These are phyloP conservation scores for Incumbomyces lentus DNA, from an alignment of 2,329 filamentous ascomycete genomes.

Conservation along the genomic window DNA sequence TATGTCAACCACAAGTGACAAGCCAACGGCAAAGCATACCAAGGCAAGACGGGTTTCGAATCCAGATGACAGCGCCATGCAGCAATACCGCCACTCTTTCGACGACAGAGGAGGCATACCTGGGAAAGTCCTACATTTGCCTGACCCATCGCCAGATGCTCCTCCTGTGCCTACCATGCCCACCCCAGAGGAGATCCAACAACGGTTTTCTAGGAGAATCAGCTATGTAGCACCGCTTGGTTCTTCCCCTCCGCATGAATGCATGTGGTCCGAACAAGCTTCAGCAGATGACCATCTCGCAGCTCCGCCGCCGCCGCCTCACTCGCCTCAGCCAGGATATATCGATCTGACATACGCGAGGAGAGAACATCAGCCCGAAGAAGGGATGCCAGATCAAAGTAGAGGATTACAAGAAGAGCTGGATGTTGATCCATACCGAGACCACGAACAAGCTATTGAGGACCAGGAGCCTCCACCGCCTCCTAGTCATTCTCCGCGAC, in stretches of 20 bases:
- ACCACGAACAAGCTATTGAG: constrained; percentile 1
- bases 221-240: neutral
- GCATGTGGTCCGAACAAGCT: neutral
- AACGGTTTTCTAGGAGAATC: neutral
- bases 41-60: constrained; percentile 12
- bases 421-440: neutral
- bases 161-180: constrained; percentile 12
- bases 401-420: too few species aligned
- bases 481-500: constrained; percentile 19
- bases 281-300: neutral
- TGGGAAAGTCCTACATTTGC: constrained; percentile 14
- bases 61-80: constrained; percentile 9
- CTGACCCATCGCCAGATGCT: constrained; percentile 14
- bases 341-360: constrained; percentile 10
- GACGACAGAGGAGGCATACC: constrained; percentile 20
- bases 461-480: constrained; percentile 14
- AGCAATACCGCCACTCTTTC: constrained; percentile 10
- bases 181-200: constrained; percentile 1
- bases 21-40: constrained; percentile 13
- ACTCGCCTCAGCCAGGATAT: constrained; percentile 15
- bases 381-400: too few species aligned
- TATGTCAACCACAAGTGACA: constrained; percentile 18
- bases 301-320: constrained; percentile 17
- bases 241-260: neutral
- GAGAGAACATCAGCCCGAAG: too few species aligned